phyloP scores from a whole-genome alignment of 2,329 filamentous ascomycete genomes.

The Pseudogymnoascus sp. region DNA sequence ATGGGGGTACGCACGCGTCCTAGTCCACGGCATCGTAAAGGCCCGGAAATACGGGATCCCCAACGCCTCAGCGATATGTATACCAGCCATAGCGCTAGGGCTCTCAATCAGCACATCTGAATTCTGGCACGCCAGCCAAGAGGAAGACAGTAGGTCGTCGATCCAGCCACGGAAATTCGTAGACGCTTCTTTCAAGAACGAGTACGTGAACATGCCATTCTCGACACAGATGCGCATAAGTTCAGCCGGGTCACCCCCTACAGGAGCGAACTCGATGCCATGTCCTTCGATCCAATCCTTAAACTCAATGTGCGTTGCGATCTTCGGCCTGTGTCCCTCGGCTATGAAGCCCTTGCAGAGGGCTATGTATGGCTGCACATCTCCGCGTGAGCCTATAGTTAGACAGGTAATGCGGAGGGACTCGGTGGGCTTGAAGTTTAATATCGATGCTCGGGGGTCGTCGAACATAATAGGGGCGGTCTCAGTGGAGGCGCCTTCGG shows the following conservation, averaged over 20 bases:
- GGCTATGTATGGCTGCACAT: slow-evolving; percentile 96
- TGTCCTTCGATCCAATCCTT: slow-evolving; percentile 82
- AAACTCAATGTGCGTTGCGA: slow-evolving; percentile 90
- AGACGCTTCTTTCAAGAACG: slow-evolving; percentile 82
- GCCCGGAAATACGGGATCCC: slow-evolving; percentile 92
- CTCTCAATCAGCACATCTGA: slow-evolving; percentile 90
- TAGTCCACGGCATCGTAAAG: slow-evolving; percentile 98
- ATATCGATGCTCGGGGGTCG: slow-evolving; percentile 75
- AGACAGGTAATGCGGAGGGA: slow-evolving; percentile 81
- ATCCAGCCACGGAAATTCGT: slow-evolving; percentile 90
- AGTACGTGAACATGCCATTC: slow-evolving; percentile 91
- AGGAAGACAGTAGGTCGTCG: slow-evolving; percentile 73
- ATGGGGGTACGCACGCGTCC: slow-evolving; percentile 90
- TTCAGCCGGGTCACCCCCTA: slow-evolving; percentile 86
- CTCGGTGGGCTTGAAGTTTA: slow-evolving; percentile 81
- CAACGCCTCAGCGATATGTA: slow-evolving; percentile 92
- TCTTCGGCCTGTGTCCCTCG: slow-evolving; percentile 78
- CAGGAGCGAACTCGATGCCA: slow-evolving; percentile 82
- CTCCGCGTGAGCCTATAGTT: slow-evolving; percentile 90
- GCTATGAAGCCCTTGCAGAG: slow-evolving; percentile 82
- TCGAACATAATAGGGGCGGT: slow-evolving; percentile 78
- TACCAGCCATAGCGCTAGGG: slow-evolving; percentile 92
- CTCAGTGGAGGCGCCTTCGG: slow-evolving; percentile 39
- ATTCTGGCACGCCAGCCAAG: slow-evolving; percentile 76
- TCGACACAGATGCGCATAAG: slow-evolving; percentile 95